Conservation (phyloP, 495 filamentous ascomycete genomes). For the Zalerion maritima region DNA sequence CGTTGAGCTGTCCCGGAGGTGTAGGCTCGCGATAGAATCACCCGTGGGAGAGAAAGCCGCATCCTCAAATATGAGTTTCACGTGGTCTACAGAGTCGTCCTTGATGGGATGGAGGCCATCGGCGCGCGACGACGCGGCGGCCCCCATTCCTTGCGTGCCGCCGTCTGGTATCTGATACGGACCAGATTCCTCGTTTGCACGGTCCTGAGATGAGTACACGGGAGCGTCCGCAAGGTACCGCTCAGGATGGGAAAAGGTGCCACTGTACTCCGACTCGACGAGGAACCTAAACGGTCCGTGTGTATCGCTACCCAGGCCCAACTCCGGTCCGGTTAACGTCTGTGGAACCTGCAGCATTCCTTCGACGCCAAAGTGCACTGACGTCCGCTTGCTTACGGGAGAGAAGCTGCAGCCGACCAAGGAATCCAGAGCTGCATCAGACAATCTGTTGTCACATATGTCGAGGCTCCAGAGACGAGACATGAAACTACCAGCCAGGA, state of each 20-base stretch:
- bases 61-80: conserved; percentile 16
- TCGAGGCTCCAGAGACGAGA: conserved; percentile 31
- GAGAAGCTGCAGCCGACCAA: conserved; percentile 14
- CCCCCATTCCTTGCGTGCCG: no score
- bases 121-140: no score
- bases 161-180: no score
- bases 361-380: conserved; percentile 18
- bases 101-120: conserved; percentile 16
- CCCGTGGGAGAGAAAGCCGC: conserved; percentile 1
- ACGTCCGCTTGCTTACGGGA: conserved; percentile 7
- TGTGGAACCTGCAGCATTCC: conserved; percentile 14
- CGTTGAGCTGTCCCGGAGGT: conserved; percentile 7
- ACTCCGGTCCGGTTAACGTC: no score
- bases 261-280: conserved; percentile 22
- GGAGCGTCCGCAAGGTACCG: conserved; percentile 27
- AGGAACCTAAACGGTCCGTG: conserved; percentile 23
- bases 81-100: conserved; percentile 16
- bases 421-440: conserved; percentile 15
- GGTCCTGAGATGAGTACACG: conserved; percentile 13
- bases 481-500: conserved; percentile 17
- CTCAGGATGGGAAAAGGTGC: conserved; percentile 17
- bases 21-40: conserved; percentile 3
- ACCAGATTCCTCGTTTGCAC: no score
- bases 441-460: conserved; percentile 27
- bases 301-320: conserved; percentile 9